Evolutionary conservation across 2,329 filamentous ascomycete genomes (phyloP).

Genomic region (Xylariaceae sp.): DNA sequence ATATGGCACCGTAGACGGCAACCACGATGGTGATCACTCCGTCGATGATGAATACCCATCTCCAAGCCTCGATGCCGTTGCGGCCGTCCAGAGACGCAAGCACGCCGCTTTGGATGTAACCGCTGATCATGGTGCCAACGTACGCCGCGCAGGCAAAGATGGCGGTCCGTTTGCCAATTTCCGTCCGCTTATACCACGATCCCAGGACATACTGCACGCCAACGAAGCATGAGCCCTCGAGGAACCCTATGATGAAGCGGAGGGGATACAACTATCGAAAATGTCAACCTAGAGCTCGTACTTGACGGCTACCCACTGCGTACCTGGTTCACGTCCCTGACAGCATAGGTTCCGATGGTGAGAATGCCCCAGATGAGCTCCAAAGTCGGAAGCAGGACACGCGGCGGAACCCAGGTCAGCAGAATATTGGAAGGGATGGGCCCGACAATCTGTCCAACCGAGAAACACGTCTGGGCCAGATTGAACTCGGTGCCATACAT

Average conservation of each 20-base stretch:
- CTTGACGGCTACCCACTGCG: neutral
- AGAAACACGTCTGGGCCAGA: slow-evolving; percentile 4
- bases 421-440: slow-evolving; percentile 17
- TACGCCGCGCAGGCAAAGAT: slow-evolving; percentile 60
- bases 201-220: slow-evolving; percentile 47
- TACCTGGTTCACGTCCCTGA: slow-evolving; percentile 15
- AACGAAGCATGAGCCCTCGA: slow-evolving; percentile 44
- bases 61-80: slow-evolving; percentile 45
- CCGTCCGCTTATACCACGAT: slow-evolving; percentile 56
- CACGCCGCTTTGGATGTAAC: slow-evolving; percentile 48
- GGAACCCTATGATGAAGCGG: slow-evolving; percentile 39
- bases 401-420: slow-evolving; percentile 37
- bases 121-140: slow-evolving; percentile 56
- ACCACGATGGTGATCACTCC: slow-evolving; percentile 50
- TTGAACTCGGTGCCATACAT: slow-evolving; percentile 5
- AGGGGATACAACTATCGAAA: slow-evolving; percentile 27
- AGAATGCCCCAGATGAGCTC: slow-evolving; percentile 23
- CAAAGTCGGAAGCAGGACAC: slow-evolving; percentile 42
- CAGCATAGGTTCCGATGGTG: slow-evolving; percentile 16
- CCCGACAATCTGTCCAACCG: slow-evolving; percentile 10
- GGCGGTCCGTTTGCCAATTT: slow-evolving; percentile 59
- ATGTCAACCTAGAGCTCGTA: neutral
- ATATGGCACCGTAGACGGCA: slow-evolving; percentile 45
- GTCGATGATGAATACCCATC: slow-evolving; percentile 34
- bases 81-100: slow-evolving; percentile 36